Conservation (phyloP, 2,329 filamentous ascomycete species). For the Fusarium sterilihyphosum region DNA sequence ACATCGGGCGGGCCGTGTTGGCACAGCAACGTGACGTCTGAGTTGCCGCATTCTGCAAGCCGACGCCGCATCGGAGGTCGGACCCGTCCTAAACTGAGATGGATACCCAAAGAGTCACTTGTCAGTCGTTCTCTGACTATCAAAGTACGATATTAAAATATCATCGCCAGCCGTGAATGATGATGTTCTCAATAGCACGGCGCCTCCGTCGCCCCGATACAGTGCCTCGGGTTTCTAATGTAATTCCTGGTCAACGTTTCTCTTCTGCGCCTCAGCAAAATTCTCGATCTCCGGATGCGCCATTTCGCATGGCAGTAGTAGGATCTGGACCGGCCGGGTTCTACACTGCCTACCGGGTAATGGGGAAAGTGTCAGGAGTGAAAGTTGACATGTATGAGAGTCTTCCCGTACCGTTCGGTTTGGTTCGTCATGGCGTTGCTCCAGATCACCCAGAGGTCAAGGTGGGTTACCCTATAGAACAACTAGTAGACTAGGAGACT, state of each 20-base stretch:
- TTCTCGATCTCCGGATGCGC: slow-evolving; percentile 52
- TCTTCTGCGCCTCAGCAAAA: slow-evolving; percentile 9
- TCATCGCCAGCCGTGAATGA: slow-evolving; percentile 5
- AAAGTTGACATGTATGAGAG: slow-evolving; percentile 96
- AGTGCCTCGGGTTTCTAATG: background rate
- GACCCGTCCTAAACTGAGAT: background rate
- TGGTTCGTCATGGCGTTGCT: slow-evolving; percentile 95
- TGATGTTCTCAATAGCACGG: slow-evolving; percentile 15
- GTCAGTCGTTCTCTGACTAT: background rate
- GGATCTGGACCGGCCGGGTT: slow-evolving; percentile 96
- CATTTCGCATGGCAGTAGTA: slow-evolving; percentile 85
- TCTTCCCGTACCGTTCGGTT: slow-evolving; percentile 89
- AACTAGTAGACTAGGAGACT: background rate
- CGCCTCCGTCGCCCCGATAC: slow-evolving; percentile 3
- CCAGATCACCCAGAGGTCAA: slow-evolving; percentile 99
- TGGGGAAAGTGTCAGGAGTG: slow-evolving; percentile 77
- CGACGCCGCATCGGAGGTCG: slow-evolving; percentile 13
- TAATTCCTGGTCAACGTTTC: slow-evolving; percentile 10
- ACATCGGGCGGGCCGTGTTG: slow-evolving; percentile 31
- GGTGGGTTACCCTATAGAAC: slow-evolving; percentile 57
- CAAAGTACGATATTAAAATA: background rate
- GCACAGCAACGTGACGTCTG: slow-evolving; percentile 42
- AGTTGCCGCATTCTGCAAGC: slow-evolving; percentile 11
- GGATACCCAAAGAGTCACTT: slow-evolving; percentile 23
- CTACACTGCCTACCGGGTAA: slow-evolving; percentile 88